Evolutionary conservation across 2,329 filamentous ascomycete genomes (phyloP), one percentile per base, ranked within the genome.

Genomic region (Colletotrichum tabaci): DNA sequence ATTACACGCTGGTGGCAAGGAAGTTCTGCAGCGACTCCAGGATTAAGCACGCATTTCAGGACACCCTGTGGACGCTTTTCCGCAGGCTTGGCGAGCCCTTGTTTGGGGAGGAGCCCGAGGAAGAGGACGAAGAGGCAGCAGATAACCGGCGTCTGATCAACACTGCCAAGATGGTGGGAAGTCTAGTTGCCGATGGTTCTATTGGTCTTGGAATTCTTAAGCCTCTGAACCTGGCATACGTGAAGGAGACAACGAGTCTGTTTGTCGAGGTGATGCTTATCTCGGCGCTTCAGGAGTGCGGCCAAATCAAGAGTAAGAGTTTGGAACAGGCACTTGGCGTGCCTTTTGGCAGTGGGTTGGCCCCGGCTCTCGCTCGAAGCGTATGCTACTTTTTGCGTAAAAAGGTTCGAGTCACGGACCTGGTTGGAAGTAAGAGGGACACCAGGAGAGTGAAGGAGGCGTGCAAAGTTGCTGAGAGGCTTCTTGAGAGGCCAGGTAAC

Each of bases 21-120:
- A 91, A 92, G 74, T 87, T 98, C 10, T 97, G 95, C 77, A 86
- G 86, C 4, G 93, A 95, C 72, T 90, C 90, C 75, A 90, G 91
- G 76, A 87, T 97, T 75, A 90, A 91, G 73, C 96, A 96, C 83
- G 92, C 94, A 1, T 97, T 98, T 79, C 94, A 96, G 79, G 95
- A 96, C 77, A 90, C 92, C 9, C 85, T 98, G 1, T 97, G 95
- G 91, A 94, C 93, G 76, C 86, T 96, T 12, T 97, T 98, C 82
- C 92, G 93, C 77, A 88, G 90, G 46, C 89, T 98, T 82, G 96
- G 95, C n/a, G 95, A 98, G 81, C 89, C 88, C 2, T 88, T 93
- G 46, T 92, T 93, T 55, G 91, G 90, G 7, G 90, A 91, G 49
- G 88, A 87, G 18, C 85, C 86, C 3, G 89, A 91, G 7, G 88